Base-by-base conservation (phyloP, 192 early-diverging fungal genomes). In the Thamnidium elegans region DNA sequence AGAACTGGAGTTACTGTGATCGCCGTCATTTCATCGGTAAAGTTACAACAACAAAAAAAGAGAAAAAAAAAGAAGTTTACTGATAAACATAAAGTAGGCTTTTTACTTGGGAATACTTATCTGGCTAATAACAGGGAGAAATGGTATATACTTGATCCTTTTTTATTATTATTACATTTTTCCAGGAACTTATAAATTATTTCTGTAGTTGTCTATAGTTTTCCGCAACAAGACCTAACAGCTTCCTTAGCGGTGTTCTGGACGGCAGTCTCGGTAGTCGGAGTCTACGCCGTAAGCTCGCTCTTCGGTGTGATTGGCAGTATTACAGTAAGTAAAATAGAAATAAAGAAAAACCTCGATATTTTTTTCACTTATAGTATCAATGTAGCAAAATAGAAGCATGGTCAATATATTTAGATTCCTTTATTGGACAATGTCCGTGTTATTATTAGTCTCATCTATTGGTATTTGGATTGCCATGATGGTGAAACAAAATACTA, bases 1-100 rank as follows among this genome's bases (percentile, higher is more conserved):
- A 55, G 54, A 55, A 55, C 54, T 4, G 54, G 54, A n/a, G 54
- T 55, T 36, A 55, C 54, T 4, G 31, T 34, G 30, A 55, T 55
- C 9, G 54, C 54, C 31, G 54, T 55, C 14, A 34, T 30, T 36
- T 55, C 54, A 19, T 55, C 54, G 54, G 54, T 55, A 55, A n/a
- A n/a, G n/a, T n/a, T n/a, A n/a, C n/a, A n/a, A n/a, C n/a, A n/a
- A n/a, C n/a, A n/a, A n/a, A n/a, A n/a, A n/a, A n/a, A 39, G 31
- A 3, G 8, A 14, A 19, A 19, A 15, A 55, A n/a, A 34, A 34
- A 30, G 32, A n/a, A 55, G 34, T 30, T 19, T 3, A 36, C 53
- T 8, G n/a, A n/a, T 31, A 17, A 32, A 36, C 34, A 26, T 8
- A 15, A 26, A 26, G 26, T 55, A 55, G 54, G 19, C 34, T 34